Conservation (phyloP, 208 protist genomes). For the Leishmania mexicana region DNA sequence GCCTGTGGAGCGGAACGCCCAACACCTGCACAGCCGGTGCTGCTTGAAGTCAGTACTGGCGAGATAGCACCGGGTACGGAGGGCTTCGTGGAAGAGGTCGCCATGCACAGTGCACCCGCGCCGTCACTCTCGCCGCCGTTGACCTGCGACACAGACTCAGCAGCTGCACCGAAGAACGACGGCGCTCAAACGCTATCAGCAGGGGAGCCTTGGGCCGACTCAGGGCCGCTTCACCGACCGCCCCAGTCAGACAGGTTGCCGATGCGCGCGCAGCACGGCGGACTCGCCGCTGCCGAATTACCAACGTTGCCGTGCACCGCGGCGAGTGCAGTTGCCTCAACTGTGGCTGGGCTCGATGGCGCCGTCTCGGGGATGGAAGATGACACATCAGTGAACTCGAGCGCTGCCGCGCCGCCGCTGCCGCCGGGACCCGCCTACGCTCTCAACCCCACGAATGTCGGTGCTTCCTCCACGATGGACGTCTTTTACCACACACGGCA, state of each 20-base stretch:
- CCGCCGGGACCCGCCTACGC: slow-evolving; percentile 22
- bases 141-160: background rate
- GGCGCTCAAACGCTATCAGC: background rate
- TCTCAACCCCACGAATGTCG: slow-evolving; percentile 17
- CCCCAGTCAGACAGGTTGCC: background rate
- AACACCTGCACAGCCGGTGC: background rate
- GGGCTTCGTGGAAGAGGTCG: background rate
- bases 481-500: slow-evolving; percentile 19
- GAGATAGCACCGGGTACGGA: background rate
- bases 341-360: slow-evolving; percentile 6
- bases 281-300: background rate
- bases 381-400: slow-evolving; percentile 21
- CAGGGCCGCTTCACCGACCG: background rate
- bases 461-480: slow-evolving; percentile 27
- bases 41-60: background rate
- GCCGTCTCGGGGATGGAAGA: background rate
- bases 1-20: background rate
- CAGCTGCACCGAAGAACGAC: background rate
- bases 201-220: background rate
- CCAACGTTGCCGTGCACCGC: background rate
- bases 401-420: slow-evolving; percentile 25
- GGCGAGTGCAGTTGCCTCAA: background rate
- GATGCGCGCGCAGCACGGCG: background rate
- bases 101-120: background rate
- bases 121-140: background rate